Percentiles rank a stretch among this genome's conserved stretches.
These are phyloP conservation scores for Didymella lethalis DNA, from an alignment of 2,329 filamentous ascomycete species.

Conservation along the genomic window DNA sequence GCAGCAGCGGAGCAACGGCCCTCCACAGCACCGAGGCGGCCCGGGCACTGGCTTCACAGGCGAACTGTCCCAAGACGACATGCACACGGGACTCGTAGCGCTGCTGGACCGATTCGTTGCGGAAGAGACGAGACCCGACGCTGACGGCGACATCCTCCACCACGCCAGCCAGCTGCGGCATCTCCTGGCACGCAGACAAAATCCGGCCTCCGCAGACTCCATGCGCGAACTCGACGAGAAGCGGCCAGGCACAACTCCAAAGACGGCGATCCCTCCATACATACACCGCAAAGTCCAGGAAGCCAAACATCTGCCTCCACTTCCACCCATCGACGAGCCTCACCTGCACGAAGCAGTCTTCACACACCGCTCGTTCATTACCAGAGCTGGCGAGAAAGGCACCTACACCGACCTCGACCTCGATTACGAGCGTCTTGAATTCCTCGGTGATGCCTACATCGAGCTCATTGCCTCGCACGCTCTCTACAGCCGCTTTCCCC, in stretches of 20 bases:
- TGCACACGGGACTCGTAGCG: conserved; percentile 42
- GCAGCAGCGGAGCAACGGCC: conserved; percentile 17
- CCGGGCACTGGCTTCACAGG: conserved; percentile 4
- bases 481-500: conserved; percentile 75
- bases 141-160: conserved; percentile 39
- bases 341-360: conserved; percentile 70
- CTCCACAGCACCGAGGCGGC: conserved; percentile 9
- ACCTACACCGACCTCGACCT: conserved; percentile 33
- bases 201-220: conserved; percentile 60
- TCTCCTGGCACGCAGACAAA: conserved; percentile 33
- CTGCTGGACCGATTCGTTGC: conserved; percentile 43
- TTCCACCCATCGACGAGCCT: conserved; percentile 68
- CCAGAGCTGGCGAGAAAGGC: conserved; percentile 29
- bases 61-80: conserved; percentile 33
- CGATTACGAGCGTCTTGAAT: conserved; percentile 84
- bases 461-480: conserved; percentile 78
- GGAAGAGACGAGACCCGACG: conserved; percentile 34
- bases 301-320: conserved; percentile 59
- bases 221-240: conserved; percentile 51
- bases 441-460: conserved; percentile 86
- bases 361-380: conserved; percentile 61
- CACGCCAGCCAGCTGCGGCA: conserved; percentile 40
- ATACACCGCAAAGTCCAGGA: conserved; percentile 34
- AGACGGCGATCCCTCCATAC: conserved; percentile 39
- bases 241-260: conserved; percentile 32